Percentiles rank a stretch among this genome's conserved stretches.
These are phyloP conservation scores for Tetrastigma voinierianum DNA, from an alignment of 164 flowering plant genomes.

Conservation along the genomic window DNA sequence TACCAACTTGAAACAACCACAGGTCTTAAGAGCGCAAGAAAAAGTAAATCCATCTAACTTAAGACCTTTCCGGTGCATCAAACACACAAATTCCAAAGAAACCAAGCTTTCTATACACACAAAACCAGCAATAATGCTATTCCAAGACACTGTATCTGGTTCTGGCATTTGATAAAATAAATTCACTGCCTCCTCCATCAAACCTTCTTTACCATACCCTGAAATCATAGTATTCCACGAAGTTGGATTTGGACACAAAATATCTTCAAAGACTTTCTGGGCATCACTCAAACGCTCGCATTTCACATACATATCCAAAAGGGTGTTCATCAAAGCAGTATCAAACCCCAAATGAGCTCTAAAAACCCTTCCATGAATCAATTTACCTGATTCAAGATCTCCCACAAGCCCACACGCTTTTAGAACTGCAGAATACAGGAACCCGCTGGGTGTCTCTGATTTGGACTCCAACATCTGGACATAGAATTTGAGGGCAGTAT, in stretches of 20 bases:
- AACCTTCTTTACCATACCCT: slow-evolving; percentile 19
- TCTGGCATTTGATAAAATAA: slow-evolving; percentile 24
- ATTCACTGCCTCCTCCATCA: slow-evolving; percentile 23
- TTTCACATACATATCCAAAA: slow-evolving; percentile 35
- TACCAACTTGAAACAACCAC: slow-evolving; percentile 16
- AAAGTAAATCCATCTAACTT: slow-evolving; percentile 25
- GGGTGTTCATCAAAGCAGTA: slow-evolving; percentile 30
- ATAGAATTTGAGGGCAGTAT: slow-evolving; percentile 17
- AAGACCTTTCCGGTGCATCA: slow-evolving; percentile 27
- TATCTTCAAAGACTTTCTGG: slow-evolving; percentile 17
- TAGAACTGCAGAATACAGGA: slow-evolving; percentile 28
- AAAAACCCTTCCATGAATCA: slow-evolving; percentile 17
- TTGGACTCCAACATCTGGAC: slow-evolving; percentile 17
- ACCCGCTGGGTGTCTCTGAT: slow-evolving; percentile 25
- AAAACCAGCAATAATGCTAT: slow-evolving; percentile 28
- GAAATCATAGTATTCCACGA: slow-evolving; percentile 30
- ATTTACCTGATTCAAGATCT: slow-evolving; percentile 21
- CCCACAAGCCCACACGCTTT: slow-evolving; percentile 28
- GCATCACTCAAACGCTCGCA: slow-evolving; percentile 31
- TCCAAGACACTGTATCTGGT: slow-evolving; percentile 27
- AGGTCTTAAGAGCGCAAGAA: slow-evolving; percentile 27
- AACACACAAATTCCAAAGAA: slow-evolving; percentile 15
- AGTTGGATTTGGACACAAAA: slow-evolving; percentile 12
- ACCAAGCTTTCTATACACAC: slow-evolving; percentile 10
- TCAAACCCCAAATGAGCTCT: slow-evolving; percentile 15